Evolutionary conservation across 208 protist species (phyloP), one percentile per base, ranked within the genome.

Genomic region (Wallacemonas sp.): DNA sequence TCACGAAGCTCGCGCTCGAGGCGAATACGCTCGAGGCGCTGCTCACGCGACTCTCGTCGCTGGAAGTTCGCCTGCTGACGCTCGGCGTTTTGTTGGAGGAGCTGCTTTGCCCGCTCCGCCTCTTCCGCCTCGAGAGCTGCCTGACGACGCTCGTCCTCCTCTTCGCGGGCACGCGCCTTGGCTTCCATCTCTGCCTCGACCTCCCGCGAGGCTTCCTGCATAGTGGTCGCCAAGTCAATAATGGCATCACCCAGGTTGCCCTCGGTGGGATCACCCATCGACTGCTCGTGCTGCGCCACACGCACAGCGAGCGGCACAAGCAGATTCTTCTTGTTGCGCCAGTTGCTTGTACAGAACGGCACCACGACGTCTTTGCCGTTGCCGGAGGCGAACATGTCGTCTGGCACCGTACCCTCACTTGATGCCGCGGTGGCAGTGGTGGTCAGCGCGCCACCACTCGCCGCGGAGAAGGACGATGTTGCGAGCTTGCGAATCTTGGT

Each of bases 291-390:
- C 54, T 91, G 83, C 13, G 79, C 79, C 0, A 90, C 59, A 13
- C 84, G 82, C 71, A 91, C 73, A 63, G 91, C 81, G n/a, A 94
- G 68, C 1, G 87, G 77, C 12, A 94, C 78, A 42, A 94, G 73
- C 2, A 91, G 58, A 34, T 91, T 91, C 57, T 90, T 89, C 57
- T 86, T 85, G 52, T 94, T 94, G 37, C 78, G 82, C 87, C 87
- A 91, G 72, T 76, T 85, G 58, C 76, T 82, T 36, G 91, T 76
- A 27, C 76, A 81, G 52, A 89, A 89, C 3, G 87, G 87, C 17
- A 93, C 87, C 0, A 71, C 65, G 0, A 87, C 73, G 38, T 52
- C 36, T 29, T 38, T 37, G 39, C 33, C 36, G 24, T 54, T 12
- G 22, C 19, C 32, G 5, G 50, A 63, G 24, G 39, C 5, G 26